Conservation (phyloP, 306 rosid species). For the Oemleria cerasiformis region DNA sequence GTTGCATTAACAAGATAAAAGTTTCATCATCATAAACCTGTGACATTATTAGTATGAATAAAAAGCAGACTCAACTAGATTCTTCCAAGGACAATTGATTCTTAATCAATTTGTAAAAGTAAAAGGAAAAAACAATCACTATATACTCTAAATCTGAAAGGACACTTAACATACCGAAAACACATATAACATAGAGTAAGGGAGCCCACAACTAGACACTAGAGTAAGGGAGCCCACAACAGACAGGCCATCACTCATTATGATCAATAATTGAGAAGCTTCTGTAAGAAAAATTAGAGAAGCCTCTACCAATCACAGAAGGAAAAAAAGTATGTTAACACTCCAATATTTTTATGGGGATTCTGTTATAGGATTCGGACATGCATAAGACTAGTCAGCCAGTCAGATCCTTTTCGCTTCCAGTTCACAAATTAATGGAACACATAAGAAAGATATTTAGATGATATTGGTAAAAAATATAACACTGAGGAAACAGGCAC, state of each 20-base stretch:
- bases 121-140: not conserved
- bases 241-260: not conserved
- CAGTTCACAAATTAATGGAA: not conserved
- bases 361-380: not conserved
- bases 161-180: not conserved
- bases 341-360: not conserved
- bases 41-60: not conserved
- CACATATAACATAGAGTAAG: not conserved
- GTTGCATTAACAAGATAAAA: slow-evolving; percentile 3
- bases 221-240: not conserved
- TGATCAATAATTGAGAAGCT: not conserved
- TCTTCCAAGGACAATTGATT: not conserved
- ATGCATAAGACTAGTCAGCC: not conserved
- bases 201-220: not conserved
- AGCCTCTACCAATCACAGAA: not conserved
- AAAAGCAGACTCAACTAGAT: not conserved
- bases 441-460: not conserved
- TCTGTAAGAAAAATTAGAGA: not conserved
- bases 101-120: not conserved
- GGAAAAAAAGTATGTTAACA: not conserved
- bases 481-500: not conserved
- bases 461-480: not conserved
- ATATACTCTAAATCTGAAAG: not conserved
- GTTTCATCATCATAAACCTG: not conserved
- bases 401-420: not conserved